These are phyloP conservation scores for Leucocoprinus leucothites DNA, from an alignment of 768 basidiomycete genomes.

Conservation along the genomic window DNA sequence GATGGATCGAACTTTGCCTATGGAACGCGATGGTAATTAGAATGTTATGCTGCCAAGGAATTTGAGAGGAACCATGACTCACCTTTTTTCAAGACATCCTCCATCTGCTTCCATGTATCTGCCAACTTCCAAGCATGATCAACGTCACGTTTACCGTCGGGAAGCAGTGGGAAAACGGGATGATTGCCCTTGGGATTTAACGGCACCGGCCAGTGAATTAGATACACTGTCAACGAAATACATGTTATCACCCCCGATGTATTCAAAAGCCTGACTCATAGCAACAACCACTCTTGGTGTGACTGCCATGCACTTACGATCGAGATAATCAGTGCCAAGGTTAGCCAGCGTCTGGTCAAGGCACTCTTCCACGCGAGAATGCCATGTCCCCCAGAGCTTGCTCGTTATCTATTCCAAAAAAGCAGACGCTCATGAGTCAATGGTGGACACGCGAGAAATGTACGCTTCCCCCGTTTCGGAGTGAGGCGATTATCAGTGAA, in stretches of 20 bases:
- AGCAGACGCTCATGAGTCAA: not conserved
- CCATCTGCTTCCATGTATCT: slow-evolving; percentile 87
- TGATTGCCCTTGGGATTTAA: slow-evolving; percentile 69
- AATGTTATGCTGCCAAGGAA: not conserved
- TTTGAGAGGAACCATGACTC: slow-evolving; percentile 5
- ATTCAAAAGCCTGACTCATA: slow-evolving; percentile 13
- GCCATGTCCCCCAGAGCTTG: slow-evolving; percentile 68
- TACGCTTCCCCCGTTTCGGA: not conserved
- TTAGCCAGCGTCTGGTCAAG: slow-evolving; percentile 74
- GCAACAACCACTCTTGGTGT: slow-evolving; percentile 9
- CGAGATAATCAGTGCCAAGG: slow-evolving; percentile 84
- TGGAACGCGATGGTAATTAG: not conserved
- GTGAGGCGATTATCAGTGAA: not conserved
- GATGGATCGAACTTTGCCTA: slow-evolving; percentile 64
- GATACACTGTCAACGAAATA: slow-evolving; percentile 42
- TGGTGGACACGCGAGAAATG: not conserved
- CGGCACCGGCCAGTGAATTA: slow-evolving; percentile 82
- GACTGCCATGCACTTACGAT: slow-evolving; percentile 44
- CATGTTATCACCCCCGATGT: slow-evolving; percentile 12
- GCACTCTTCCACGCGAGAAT: slow-evolving; percentile 67
- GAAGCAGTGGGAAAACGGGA: slow-evolving; percentile 51
- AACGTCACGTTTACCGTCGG: slow-evolving; percentile 65
- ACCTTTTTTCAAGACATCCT: slow-evolving; percentile 66
- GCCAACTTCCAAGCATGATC: slow-evolving; percentile 61
- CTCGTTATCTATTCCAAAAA: slow-evolving; percentile 55